Conservation (phyloP, 345 rosid species). For the Reutealis trisperma region DNA sequence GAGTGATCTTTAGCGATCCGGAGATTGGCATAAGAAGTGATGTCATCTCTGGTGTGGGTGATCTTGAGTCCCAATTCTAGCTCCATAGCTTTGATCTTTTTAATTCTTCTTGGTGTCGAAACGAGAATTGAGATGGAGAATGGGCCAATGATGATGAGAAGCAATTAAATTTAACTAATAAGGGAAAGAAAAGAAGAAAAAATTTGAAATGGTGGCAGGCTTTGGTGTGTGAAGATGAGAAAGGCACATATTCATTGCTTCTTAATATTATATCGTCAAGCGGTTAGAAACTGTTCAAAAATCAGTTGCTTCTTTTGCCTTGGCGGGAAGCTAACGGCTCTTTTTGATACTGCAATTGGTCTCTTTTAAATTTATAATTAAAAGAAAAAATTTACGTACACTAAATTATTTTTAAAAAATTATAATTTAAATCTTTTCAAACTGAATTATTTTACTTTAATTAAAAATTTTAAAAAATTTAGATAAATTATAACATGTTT, state of each 20-base stretch:
- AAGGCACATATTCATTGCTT: constrained; percentile 70
- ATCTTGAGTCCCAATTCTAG: constrained; percentile 77
- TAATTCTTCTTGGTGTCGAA: neutral
- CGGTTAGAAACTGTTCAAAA: constrained; percentile 17
- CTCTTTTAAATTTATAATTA: no score
- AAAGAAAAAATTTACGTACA: no score
- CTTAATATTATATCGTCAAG: neutral
- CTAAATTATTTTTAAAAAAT: no score
- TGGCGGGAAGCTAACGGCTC: constrained; percentile 24
- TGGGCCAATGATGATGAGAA: neutral
- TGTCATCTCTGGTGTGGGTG: constrained; percentile 63
- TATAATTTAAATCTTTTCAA: no score
- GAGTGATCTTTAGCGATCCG: constrained; percentile 49
- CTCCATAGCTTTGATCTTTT: constrained; percentile 49
- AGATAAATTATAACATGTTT: no score
- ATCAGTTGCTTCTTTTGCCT: constrained; percentile 15
- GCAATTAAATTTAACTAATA: no score
- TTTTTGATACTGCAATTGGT: neutral
- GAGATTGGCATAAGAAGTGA: constrained; percentile 50
- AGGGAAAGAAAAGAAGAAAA: neutral
- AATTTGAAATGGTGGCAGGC: neutral
- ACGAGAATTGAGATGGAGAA: neutral
- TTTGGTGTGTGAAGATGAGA: constrained; percentile 27
- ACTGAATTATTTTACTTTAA: no score
- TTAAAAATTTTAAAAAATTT: no score